Evolutionary conservation across 345 rosid species (phyloP).

Genomic region (Trapa incisa): DNA sequence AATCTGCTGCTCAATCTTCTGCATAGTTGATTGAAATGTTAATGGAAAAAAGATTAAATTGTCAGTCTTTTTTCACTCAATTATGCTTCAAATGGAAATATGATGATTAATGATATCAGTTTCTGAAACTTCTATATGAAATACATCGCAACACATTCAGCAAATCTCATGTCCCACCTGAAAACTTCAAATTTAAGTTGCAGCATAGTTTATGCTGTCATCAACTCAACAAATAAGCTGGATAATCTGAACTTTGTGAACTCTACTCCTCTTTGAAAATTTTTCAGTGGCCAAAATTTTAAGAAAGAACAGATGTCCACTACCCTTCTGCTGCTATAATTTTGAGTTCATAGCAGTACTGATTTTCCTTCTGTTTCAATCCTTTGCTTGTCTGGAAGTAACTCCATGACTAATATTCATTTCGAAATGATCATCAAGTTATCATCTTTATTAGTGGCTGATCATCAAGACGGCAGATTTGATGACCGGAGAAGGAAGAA

Average conservation of each 20-base stretch:
- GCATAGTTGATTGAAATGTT: background rate
- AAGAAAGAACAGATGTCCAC: background rate
- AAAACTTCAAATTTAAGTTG: background rate
- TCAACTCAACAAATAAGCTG: no score
- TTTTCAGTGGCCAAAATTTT: no score
- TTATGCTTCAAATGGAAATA: background rate
- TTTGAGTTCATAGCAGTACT: no score
- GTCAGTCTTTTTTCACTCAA: background rate
- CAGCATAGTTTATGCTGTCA: no score
- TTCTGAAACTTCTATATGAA: background rate
- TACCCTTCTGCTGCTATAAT: background rate
- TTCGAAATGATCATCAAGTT: background rate
- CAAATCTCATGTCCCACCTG: background rate
- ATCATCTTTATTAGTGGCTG: constrained; percentile 5
- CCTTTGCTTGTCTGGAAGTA: background rate
- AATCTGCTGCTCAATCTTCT: background rate
- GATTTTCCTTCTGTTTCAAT: background rate
- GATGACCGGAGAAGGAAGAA: background rate
- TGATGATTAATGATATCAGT: background rate
- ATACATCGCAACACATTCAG: background rate
- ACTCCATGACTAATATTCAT: background rate
- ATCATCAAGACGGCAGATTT: background rate
- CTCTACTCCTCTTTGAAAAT: no score
- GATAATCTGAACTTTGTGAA: no score
- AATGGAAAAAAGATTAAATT: background rate